Conservation (phyloP, 257 asterid species). For the Vinca minor region DNA sequence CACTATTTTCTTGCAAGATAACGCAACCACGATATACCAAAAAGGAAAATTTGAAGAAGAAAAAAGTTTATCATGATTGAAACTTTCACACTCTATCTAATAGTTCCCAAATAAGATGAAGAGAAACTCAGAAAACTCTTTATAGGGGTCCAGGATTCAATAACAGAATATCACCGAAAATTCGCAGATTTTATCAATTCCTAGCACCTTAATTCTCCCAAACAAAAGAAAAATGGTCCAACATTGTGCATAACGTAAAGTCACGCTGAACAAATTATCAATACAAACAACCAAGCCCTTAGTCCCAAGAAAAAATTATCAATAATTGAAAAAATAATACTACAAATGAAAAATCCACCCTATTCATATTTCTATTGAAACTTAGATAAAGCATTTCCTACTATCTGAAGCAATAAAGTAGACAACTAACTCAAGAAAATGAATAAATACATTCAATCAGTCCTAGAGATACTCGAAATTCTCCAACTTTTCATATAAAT, state of each 20-base stretch:
- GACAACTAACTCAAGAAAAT: too few relatives aligned
- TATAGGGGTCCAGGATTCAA: too few relatives aligned
- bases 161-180: too few relatives aligned
- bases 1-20: neutral
- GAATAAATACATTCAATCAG: too few relatives aligned
- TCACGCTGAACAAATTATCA: neutral
- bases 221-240: neutral
- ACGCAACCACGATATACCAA: neutral
- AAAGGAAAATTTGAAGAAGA: neutral
- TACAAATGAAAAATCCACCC: neutral
- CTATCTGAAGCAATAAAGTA: too few relatives aligned
- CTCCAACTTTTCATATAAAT: too few relatives aligned
- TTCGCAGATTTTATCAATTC: too few relatives aligned
- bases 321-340: neutral
- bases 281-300: too few relatives aligned
- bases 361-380: neutral
- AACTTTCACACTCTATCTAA: neutral
- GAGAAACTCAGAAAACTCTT: neutral
- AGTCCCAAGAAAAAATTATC: neutral
- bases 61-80: neutral
- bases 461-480: too few relatives aligned
- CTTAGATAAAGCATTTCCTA: neutral
- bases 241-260: neutral
- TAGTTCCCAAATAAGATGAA: neutral
- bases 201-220: neutral